These are phyloP conservation scores for Xylaria sp. DNA, from an alignment of 2,329 filamentous ascomycete genomes.

Conservation along the genomic window DNA sequence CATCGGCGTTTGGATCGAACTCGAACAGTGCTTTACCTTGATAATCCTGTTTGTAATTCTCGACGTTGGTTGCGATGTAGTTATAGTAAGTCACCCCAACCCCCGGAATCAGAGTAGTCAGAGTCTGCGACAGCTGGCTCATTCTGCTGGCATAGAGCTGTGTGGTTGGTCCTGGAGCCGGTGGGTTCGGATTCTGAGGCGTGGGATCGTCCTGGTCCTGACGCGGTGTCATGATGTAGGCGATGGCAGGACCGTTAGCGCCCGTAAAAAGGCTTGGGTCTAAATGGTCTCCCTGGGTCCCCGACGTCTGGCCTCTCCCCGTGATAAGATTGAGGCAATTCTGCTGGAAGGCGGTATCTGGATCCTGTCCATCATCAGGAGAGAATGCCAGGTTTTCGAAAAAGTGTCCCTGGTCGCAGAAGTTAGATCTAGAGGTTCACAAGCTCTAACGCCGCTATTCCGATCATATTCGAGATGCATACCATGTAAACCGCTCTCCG, in stretches of 20 bases:
- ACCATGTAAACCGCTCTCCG: constrained; percentile 4
- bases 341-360: constrained; percentile 3
- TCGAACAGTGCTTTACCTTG: constrained; percentile 14
- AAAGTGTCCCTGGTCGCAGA: neutral
- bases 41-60: neutral
- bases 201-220: neutral
- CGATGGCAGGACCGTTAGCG: neutral
- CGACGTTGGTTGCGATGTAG: neutral
- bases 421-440: too few relatives aligned
- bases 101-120: neutral
- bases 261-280: constrained; percentile 5
- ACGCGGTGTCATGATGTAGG: constrained; percentile 10
- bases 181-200: constrained; percentile 2
- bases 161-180: neutral
- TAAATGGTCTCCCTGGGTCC: neutral
- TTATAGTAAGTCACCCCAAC: neutral
- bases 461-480: too few relatives aligned
- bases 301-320: neutral
- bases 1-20: constrained; percentile 6
- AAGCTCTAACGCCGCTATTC: neutral
- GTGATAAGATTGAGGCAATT: constrained; percentile 2
- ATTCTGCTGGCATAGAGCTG: neutral
- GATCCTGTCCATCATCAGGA: neutral
- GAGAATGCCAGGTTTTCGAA: neutral
- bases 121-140: neutral